Evolutionary conservation across 306 rosid species (phyloP).

Genomic region (Benincasa hispida): DNA sequence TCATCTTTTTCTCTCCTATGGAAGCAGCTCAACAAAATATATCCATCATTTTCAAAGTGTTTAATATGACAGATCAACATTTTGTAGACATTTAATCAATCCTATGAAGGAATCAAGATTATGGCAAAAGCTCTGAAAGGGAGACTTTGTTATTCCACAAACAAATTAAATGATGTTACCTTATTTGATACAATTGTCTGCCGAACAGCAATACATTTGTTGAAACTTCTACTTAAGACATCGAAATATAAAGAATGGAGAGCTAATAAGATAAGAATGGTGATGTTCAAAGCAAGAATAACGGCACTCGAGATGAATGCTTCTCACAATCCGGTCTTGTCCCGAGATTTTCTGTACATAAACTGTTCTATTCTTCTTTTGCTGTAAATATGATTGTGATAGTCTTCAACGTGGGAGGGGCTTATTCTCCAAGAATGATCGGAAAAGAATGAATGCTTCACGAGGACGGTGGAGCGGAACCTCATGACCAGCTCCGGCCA

Average conservation of each 20-base stretch:
- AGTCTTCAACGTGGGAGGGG: slow-evolving; percentile 34
- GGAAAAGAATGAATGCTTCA: slow-evolving; percentile 71
- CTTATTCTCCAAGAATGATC: slow-evolving; percentile 80
- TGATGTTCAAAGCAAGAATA: slow-evolving; percentile 11
- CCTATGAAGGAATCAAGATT: not conserved
- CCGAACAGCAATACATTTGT: not conserved
- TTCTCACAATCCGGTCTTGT: slow-evolving; percentile 26
- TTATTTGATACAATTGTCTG: not conserved
- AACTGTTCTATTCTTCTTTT: slow-evolving; percentile 17
- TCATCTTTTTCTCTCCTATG: not conserved
- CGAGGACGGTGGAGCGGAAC: slow-evolving; percentile 91
- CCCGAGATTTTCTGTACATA: slow-evolving; percentile 5
- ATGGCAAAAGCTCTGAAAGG: not conserved
- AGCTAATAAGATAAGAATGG: not conserved
- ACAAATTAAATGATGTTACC: not conserved
- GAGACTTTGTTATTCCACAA: not conserved
- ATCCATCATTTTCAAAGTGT: not conserved
- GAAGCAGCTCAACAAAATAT: not conserved
- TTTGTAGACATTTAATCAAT: not conserved
- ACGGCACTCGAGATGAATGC: slow-evolving; percentile 52
- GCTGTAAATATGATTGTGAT: slow-evolving; percentile 20
- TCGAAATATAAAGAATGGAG: slow-evolving; percentile 3
- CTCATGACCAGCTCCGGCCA: slow-evolving; percentile 91
- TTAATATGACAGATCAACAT: not conserved
- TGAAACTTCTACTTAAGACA: not conserved